Evolutionary conservation across 768 basidiomycete species (phyloP).

Genomic region (Crassisporium funariophilum): DNA sequence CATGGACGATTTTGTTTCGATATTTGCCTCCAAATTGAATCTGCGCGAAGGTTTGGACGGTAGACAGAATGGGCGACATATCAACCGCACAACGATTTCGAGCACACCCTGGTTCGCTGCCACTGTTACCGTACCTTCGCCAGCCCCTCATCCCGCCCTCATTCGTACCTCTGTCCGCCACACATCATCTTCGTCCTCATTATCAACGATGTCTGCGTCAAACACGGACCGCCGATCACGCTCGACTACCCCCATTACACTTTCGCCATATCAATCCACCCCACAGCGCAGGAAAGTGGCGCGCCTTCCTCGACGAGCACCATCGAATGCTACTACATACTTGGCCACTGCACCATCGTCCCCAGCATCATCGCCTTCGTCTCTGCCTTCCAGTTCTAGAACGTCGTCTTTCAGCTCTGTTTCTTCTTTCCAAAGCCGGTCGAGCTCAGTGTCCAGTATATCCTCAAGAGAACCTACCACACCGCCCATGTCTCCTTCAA

Average conservation of each 20-base stretch:
- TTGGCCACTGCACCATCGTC: background rate
- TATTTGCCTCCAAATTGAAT: conserved; percentile 26
- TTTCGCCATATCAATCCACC: background rate
- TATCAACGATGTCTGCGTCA: background rate
- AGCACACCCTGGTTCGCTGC: conserved; percentile 23
- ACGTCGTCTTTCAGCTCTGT: background rate
- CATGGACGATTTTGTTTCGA: conserved; percentile 24
- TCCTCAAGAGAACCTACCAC: background rate
- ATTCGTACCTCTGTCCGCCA: conserved; percentile 4
- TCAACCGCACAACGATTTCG: background rate
- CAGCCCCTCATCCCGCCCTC: conserved; percentile 31
- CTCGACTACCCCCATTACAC: background rate
- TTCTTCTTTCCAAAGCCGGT: background rate
- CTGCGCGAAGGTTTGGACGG: conserved; percentile 11
- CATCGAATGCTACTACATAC: background rate
- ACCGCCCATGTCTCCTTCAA: background rate
- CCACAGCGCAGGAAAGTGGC: background rate
- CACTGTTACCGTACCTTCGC: conserved; percentile 21
- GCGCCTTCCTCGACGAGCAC: background rate
- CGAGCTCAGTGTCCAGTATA: background rate
- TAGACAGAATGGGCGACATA: background rate
- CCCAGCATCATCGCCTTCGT: background rate
- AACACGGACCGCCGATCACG: background rate
- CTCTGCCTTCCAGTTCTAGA: background rate
- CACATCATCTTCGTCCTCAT: background rate